Evolutionary conservation across 2,329 filamentous ascomycete genomes (phyloP).

Genomic region (Colletotrichum endophyticum): DNA sequence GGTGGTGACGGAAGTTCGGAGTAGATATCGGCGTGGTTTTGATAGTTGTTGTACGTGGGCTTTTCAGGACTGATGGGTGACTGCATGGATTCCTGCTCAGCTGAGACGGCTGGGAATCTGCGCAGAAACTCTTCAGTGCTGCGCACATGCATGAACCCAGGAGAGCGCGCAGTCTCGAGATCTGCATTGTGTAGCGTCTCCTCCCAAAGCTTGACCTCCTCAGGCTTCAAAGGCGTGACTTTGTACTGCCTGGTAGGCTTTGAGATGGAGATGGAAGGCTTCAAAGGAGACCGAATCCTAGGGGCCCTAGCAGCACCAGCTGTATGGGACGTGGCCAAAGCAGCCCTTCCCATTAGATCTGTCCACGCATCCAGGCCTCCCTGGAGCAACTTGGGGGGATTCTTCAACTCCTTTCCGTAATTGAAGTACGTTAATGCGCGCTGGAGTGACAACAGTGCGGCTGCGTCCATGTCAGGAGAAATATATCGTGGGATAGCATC

Average conservation of each 20-base stretch:
- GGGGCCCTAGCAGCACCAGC: slow-evolving; percentile 20
- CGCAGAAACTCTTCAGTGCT: slow-evolving; percentile 85
- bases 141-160: slow-evolving; percentile 60
- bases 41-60: slow-evolving; percentile 5
- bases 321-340: slow-evolving; percentile 52
- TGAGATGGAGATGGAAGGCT: slow-evolving; percentile 17
- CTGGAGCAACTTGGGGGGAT: slow-evolving; percentile 76
- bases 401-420: slow-evolving; percentile 74
- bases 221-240: slow-evolving; percentile 73
- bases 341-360: slow-evolving; percentile 76
- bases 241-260: slow-evolving; percentile 48
- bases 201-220: slow-evolving; percentile 83
- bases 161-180: slow-evolving; percentile 52
- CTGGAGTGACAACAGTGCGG: slow-evolving; percentile 73
- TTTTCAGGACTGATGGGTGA: slow-evolving; percentile 34
- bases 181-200: slow-evolving; percentile 74
- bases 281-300: slow-evolving; percentile 1
- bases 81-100: slow-evolving; percentile 65
- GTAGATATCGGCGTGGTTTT: slow-evolving; percentile 40
- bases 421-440: slow-evolving; percentile 86
- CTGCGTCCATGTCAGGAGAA: slow-evolving; percentile 43
- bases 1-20: slow-evolving; percentile 62
- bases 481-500: slow-evolving; percentile 47
- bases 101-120: slow-evolving; percentile 75
- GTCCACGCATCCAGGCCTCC: slow-evolving; percentile 90